Base-by-base conservation (phyloP, 139 green algal species). In the Asterochloris sp. region DNA sequence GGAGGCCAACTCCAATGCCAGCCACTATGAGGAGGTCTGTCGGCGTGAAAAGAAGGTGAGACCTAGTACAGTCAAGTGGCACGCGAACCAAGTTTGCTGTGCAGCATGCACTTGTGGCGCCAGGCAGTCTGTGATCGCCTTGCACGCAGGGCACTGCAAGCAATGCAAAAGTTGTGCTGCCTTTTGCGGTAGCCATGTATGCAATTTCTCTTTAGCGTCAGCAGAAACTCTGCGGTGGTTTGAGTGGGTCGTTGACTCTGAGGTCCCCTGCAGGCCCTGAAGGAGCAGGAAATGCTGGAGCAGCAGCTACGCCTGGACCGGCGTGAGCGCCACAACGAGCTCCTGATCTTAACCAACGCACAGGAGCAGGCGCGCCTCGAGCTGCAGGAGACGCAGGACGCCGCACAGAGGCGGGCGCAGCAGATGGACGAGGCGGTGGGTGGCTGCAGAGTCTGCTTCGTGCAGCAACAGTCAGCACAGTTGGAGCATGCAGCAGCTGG, bases 21-120 rank as follows among this genome's bases (percentile, higher is more conserved):
- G 78, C 27, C 83, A 86, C 83, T 86, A 83, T 27, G 62, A 83
- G 73, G 83, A 86, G 27, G 83, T 86, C 19, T 83, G 78, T 69
- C 69, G 66, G 78, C 71, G 83, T 54, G 83, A 86, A 60, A 54
- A 54, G 38, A 54, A 54, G 38, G 38, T 54, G 38, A 54, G 38
- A 54, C 38, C 38, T 54, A 6, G 38, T 54, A 54, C 38, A 54
- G 38, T 54, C 38, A 54, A 6, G 38, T 6, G 38, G 38, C 38
- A 54, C 4, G 6, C 38, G 38, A 54, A 6, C 38, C 6, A 6
- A 54, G 38, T 54, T 54, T 54, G 38, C 38, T 54, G n/a, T n/a
- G n/a, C 38, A 10, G 38, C 38, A 54, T 54, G 38, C 38, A 6
- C 38, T 54, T 54, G 6, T n/a, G 38, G 6, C 38, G 38, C 38